These are phyloP conservation scores for Pyronema omphalodes DNA, from an alignment of 495 filamentous ascomycete genomes.

Conservation along the genomic window DNA sequence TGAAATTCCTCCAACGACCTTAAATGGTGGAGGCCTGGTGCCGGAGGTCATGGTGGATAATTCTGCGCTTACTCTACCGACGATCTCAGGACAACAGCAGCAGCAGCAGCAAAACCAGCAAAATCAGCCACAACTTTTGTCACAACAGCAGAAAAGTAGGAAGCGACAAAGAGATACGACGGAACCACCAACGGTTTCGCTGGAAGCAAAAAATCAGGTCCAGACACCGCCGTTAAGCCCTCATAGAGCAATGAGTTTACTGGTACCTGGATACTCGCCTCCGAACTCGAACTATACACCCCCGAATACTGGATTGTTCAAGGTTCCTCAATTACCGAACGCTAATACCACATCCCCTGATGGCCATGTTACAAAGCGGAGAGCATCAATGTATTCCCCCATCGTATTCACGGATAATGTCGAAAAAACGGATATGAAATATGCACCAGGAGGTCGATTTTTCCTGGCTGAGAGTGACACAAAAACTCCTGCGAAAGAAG, in stretches of 20 bases:
- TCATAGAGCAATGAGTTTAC: constrained; percentile 18
- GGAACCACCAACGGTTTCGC: neutral
- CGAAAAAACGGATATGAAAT: constrained; percentile 23
- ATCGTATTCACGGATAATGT: constrained; percentile 19
- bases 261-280: constrained; percentile 21
- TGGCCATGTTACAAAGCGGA: constrained; percentile 6
- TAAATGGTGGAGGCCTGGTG: too few relatives aligned
- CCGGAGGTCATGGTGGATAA: too few relatives aligned
- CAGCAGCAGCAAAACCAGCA: too few relatives aligned
- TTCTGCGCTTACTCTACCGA: too few relatives aligned
- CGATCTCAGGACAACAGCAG: too few relatives aligned
- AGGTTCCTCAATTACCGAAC: neutral
- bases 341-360: neutral
- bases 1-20: too few relatives aligned
- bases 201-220: neutral
- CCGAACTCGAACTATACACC: constrained; percentile 16
- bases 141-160: neutral
- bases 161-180: neutral
- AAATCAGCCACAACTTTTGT: too few relatives aligned
- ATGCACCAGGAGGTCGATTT: constrained; percentile 22
- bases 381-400: constrained; percentile 21
- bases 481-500: constrained; percentile 10
- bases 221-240: constrained; percentile 22
- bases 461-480: constrained; percentile 16
- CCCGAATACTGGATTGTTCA: constrained; percentile 11